Conservation (phyloP, 768 basidiomycete genomes). For the Tricholoma bakamatsutake region DNA sequence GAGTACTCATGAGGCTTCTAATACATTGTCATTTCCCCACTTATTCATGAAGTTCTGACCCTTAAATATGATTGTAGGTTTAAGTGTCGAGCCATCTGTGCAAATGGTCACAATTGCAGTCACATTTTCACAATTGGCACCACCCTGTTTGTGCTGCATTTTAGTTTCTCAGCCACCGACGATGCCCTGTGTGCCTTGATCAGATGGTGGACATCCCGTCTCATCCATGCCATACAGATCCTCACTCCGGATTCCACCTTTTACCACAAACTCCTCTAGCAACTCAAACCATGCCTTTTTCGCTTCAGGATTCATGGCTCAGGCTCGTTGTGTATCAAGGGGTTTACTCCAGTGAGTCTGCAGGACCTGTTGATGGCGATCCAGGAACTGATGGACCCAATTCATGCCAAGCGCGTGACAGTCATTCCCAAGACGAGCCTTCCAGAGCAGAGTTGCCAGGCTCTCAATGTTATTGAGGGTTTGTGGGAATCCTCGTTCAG, state of each 20-base stretch:
- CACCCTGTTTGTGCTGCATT: background rate
- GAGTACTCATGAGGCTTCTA: background rate
- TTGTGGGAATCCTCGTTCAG: slow-evolving; percentile 23
- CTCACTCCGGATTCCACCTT: too few relatives aligned
- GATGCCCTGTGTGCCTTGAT: background rate
- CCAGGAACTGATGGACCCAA: slow-evolving; percentile 25
- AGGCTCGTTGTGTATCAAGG: slow-evolving; percentile 24
- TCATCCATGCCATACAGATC: slow-evolving; percentile 39
- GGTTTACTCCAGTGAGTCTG: slow-evolving; percentile 28
- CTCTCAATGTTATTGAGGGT: slow-evolving; percentile 12
- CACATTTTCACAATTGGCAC: background rate
- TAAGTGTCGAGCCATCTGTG: too few relatives aligned
- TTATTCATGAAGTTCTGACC: too few relatives aligned
- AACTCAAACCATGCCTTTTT: too few relatives aligned
- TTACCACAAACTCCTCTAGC: too few relatives aligned
- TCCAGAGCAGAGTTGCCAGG: slow-evolving; percentile 23
- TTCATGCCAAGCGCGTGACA: slow-evolving; percentile 16
- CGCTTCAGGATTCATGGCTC: slow-evolving; percentile 26
- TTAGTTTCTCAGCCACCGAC: background rate
- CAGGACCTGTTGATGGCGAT: slow-evolving; percentile 20
- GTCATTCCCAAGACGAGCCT: slow-evolving; percentile 6
- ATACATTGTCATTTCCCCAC: too few relatives aligned
- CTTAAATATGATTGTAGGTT: too few relatives aligned
- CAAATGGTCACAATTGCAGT: too few relatives aligned
- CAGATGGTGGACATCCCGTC: slow-evolving; percentile 23